phyloP scores from a whole-genome alignment of 2,329 filamentous ascomycete genomes.

The Aspergillus neoniger region DNA sequence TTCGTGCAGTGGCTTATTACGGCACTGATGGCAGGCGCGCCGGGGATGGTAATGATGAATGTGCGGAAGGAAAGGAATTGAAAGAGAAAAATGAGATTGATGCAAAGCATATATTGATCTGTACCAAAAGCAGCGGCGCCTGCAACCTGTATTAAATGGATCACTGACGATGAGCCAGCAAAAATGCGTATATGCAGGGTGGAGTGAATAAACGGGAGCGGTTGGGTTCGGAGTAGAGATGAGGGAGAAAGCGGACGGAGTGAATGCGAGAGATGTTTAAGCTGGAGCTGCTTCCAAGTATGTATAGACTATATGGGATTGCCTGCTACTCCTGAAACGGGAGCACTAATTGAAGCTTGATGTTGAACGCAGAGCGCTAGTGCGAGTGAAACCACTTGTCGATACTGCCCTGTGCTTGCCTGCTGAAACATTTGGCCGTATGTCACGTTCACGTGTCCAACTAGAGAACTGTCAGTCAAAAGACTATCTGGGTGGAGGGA shows the following conservation, averaged over 20 bases:
- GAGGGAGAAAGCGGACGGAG: slow-evolving; percentile 2
- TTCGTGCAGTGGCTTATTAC: slow-evolving; percentile 7
- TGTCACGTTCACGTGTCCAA: slow-evolving; percentile 40
- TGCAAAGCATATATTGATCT: slow-evolving; percentile 22
- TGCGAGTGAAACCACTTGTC: slow-evolving; percentile 40
- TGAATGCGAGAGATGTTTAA: not conserved
- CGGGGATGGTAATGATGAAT: not conserved
- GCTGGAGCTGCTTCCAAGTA: not conserved
- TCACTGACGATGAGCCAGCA: slow-evolving; percentile 16
- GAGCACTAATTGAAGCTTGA: slow-evolving; percentile 30
- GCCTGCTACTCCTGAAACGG: not conserved
- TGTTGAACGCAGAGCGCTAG: slow-evolving; percentile 46
- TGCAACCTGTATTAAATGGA: slow-evolving; percentile 28
- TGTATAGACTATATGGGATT: slow-evolving; percentile 9
- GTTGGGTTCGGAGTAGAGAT: not conserved
- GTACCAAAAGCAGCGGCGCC: slow-evolving; percentile 26
- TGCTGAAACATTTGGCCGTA: slow-evolving; percentile 25
- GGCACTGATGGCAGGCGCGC: slow-evolving; percentile 6
- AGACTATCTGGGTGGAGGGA: not conserved
- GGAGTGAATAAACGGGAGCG: slow-evolving; percentile 7
- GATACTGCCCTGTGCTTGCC: slow-evolving; percentile 32
- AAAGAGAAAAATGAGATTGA: slow-evolving; percentile 1
- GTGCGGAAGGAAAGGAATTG: slow-evolving; percentile 3
- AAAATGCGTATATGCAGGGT: slow-evolving; percentile 26
- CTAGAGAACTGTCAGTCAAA: slow-evolving; percentile 22